Evolutionary conservation across 1,284 basidiomycete species (phyloP).

Genomic region (Agroathelia rolfsii): DNA sequence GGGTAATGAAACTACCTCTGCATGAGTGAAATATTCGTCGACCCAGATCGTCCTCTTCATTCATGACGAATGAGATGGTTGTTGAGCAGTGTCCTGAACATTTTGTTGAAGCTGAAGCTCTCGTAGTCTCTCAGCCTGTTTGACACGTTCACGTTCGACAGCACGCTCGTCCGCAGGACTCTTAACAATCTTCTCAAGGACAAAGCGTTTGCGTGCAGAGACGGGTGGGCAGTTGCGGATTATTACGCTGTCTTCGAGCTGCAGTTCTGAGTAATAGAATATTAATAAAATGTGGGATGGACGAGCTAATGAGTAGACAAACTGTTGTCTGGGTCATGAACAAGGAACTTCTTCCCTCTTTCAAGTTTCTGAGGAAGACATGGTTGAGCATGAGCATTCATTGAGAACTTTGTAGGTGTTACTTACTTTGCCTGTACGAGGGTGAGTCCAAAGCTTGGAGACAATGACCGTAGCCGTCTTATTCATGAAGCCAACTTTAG

Average conservation of each 20-base stretch:
- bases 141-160: constrained; percentile 13
- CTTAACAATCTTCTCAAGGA: constrained; percentile 50
- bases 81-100: not conserved
- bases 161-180: constrained; percentile 59
- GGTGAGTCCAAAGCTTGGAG: constrained; percentile 57
- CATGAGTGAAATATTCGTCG: not conserved
- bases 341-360: constrained; percentile 63
- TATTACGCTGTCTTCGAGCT: constrained; percentile 55
- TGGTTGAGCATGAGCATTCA: constrained; percentile 7
- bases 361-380: constrained; percentile 48
- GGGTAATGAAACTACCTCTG: too few relatives aligned
- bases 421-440: constrained; percentile 63
- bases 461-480: constrained; percentile 77
- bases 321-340: constrained; percentile 66
- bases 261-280: constrained; percentile 35
- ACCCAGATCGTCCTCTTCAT: not conserved
- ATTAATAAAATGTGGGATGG: constrained; percentile 5
- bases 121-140: not conserved
- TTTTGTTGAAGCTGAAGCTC: not conserved
- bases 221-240: constrained; percentile 74
- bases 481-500: constrained; percentile 70
- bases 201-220: constrained; percentile 68
- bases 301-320: constrained; percentile 15
- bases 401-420: too few relatives aligned
- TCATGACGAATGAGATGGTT: not conserved